Evolutionary conservation across 2,329 filamentous ascomycete species (phyloP), one percentile per base, ranked within the genome.

Genomic region (Scedosporium apiospermum): DNA sequence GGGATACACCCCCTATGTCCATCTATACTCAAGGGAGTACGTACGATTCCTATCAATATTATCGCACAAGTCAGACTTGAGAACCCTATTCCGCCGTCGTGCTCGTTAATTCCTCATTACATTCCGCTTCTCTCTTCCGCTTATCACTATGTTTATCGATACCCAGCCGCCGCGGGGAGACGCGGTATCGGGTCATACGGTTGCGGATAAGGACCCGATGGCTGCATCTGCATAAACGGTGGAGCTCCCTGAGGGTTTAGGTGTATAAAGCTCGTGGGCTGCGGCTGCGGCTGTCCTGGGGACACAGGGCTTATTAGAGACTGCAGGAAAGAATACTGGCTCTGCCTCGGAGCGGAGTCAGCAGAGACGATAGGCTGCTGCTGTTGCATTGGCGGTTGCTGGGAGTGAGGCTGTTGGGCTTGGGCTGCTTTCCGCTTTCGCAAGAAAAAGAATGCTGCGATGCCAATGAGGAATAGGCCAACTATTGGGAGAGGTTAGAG

Each of bases 371-470:
- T 6, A 5, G 21, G 21, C 44, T 49, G 44, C 44, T 18, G 51
- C 6, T 55, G 21, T 23, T 55, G 51, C 18, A 23, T 14, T 27
- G 18, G 23, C 18, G 12, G 12, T 55, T 55, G 51, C 6, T 23
- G 51, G 3, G 21, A 6, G 6, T 23, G 23, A 55, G 51, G 51
- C 14, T 55, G 51, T 23, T 55, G 18, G 6, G n/a, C 6, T 23
- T 60, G 18, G 5, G 16, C 41, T 16, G 18, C 14, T 41, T 46
- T 57, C 57, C 23, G 14, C 16, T 42, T 30, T 30, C 41, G 16
- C 59, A 21, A 46, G 61, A 63, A 18, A 6, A 49, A 44, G 21
- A 27, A 51, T 44, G n/a, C 62, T 58, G 60, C 65, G 23, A 26
- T 27, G 44, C 27, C 26, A 3, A 55, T 18, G 2, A 55, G 51